phyloP scores from a whole-genome alignment of 2,329 filamentous ascomycete genomes.

The Fusarium nanum region DNA sequence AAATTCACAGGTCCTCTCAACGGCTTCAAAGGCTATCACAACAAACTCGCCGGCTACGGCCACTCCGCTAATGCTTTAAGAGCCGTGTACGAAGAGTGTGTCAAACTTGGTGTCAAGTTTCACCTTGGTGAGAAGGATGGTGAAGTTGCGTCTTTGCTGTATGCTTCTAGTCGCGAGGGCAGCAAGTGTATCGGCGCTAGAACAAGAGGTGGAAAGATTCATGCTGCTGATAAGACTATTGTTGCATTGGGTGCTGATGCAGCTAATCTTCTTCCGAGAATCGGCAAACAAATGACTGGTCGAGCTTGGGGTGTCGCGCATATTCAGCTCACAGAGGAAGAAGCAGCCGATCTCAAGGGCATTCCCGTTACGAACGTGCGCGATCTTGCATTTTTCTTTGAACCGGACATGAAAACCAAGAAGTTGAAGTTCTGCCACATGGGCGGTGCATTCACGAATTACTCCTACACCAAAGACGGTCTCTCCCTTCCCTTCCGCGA shows the following conservation, averaged over 20 bases:
- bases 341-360: constrained; percentile 18
- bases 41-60: constrained; percentile 29
- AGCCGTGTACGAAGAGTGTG: constrained; percentile 23
- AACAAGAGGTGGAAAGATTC: constrained; percentile 8
- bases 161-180: constrained; percentile 18
- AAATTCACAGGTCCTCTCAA: constrained; percentile 17
- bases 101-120: constrained; percentile 28
- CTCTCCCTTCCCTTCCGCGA: constrained; percentile 13
- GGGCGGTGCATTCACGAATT: constrained; percentile 32
- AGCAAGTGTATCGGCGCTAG: constrained; percentile 23
- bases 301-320: constrained; percentile 30
- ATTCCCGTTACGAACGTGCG: constrained; percentile 33
- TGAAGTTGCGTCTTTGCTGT: constrained; percentile 24
- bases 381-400: constrained; percentile 30
- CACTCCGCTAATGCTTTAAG: constrained; percentile 28
- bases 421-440: constrained; percentile 36
- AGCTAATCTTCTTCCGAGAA: constrained; percentile 10
- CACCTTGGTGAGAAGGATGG: constrained; percentile 13
- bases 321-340: constrained; percentile 27
- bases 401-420: constrained; percentile 24
- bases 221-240: constrained; percentile 25
- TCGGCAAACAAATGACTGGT: constrained; percentile 32
- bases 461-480: constrained; percentile 27
- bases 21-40: constrained; percentile 24
- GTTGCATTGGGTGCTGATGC: constrained; percentile 25